phyloP scores from a whole-genome alignment of 352 stramenopile species.

The Globisporangium recalcitrans region DNA sequence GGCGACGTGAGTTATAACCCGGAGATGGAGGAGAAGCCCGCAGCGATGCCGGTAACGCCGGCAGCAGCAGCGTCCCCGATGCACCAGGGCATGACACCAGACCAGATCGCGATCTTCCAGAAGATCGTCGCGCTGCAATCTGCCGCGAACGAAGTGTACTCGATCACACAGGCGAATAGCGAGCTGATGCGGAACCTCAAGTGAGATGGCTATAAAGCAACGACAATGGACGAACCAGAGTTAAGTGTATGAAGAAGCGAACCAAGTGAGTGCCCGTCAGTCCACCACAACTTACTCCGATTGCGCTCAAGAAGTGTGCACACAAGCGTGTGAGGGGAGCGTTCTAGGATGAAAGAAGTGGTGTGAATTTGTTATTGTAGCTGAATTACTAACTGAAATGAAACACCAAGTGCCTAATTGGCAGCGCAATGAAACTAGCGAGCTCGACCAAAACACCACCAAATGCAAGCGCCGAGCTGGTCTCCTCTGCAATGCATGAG shows the following conservation, averaged over 20 bases:
- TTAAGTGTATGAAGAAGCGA: background rate
- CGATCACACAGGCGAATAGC: conserved; percentile 36
- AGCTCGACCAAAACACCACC: no score
- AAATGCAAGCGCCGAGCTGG: no score
- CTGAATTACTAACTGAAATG: no score
- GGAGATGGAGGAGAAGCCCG: conserved; percentile 8
- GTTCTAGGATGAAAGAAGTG: no score
- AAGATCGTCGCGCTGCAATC: conserved; percentile 38
- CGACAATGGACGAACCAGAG: background rate
- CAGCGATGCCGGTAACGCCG: background rate
- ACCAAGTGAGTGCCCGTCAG: no score
- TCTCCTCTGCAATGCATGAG: no score
- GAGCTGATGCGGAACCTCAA: conserved; percentile 26
- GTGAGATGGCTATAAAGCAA: background rate
- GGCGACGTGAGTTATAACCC: background rate
- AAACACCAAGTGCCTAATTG: no score
- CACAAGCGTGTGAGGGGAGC: no score
- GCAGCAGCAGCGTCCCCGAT: background rate
- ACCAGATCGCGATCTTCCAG: conserved; percentile 18
- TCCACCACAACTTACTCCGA: no score
- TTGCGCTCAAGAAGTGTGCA: no score
- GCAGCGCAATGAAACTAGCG: no score
- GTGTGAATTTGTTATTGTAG: no score
- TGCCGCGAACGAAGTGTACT: conserved; percentile 31
- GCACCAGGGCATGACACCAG: background rate